These are phyloP conservation scores for Exophiala alcalophila DNA, from an alignment of 2,329 filamentous ascomycete genomes.

Conservation along the genomic window DNA sequence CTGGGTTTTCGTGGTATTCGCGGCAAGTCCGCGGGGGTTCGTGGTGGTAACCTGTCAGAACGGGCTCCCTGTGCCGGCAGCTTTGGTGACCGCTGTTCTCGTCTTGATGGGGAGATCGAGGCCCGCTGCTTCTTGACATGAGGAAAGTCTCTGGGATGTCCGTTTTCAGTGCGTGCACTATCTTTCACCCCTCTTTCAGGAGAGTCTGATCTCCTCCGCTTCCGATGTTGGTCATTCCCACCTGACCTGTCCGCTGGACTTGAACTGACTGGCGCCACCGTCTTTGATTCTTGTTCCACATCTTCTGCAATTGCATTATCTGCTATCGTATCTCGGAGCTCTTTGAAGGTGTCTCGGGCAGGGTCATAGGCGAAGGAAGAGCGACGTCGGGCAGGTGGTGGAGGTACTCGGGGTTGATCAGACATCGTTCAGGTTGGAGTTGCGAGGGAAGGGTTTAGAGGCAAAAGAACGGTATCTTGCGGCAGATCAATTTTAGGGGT, in stretches of 20 bases:
- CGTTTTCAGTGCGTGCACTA: background rate
- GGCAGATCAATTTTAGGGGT: too few species aligned
- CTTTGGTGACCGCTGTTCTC: conserved; percentile 5
- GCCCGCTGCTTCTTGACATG: conserved; percentile 16
- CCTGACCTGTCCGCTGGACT: conserved; percentile 12
- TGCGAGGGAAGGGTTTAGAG: background rate
- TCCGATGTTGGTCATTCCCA: conserved; percentile 10
- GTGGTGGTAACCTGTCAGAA: conserved; percentile 15
- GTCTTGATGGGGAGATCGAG: conserved; percentile 11
- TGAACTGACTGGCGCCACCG: conserved; percentile 6
- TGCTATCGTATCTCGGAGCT: conserved; percentile 29
- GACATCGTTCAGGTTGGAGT: conserved; percentile 12
- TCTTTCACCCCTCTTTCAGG: background rate
- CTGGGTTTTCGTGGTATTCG: conserved; percentile 25
- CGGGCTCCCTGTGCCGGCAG: conserved; percentile 8
- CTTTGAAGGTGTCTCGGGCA: conserved; percentile 36
- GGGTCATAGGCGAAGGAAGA: conserved; percentile 36
- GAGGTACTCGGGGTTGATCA: conserved; percentile 7
- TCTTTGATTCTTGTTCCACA: conserved; percentile 12
- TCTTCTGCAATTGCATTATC: conserved; percentile 30
- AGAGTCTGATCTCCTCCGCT: background rate
- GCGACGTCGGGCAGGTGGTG: conserved; percentile 19
- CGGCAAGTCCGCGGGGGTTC: conserved; percentile 25
- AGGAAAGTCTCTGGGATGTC: conserved; percentile 1
- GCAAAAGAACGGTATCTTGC: too few species aligned